A percentile compares a stretch with the other conserved stretches of the same genome.
These are phyloP conservation scores for Aspergillus kassunensis DNA, from an alignment of 495 filamentous ascomycete genomes.

Conservation along the genomic window DNA sequence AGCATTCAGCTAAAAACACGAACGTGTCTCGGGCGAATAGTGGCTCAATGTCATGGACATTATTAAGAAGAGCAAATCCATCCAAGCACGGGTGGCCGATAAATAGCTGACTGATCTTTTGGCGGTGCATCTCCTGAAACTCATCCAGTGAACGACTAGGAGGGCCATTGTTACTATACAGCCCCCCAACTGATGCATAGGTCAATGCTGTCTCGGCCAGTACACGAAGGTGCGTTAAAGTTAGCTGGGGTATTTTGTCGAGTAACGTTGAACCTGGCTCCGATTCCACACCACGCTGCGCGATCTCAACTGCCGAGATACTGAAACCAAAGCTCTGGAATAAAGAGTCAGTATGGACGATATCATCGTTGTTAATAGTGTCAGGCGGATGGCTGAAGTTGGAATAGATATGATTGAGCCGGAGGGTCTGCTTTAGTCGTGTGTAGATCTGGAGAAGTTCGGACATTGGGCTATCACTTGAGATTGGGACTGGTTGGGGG, in stretches of 20 bases:
- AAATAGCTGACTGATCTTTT: slow-evolving; percentile 77
- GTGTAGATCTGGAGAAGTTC: slow-evolving; percentile 81
- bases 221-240: slow-evolving; percentile 84
- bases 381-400: slow-evolving; percentile 42
- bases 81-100: slow-evolving; percentile 48
- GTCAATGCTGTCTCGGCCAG: slow-evolving; percentile 83
- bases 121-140: slow-evolving; percentile 63
- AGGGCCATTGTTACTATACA: slow-evolving; percentile 48
- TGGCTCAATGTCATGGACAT: slow-evolving; percentile 54
- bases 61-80: slow-evolving; percentile 35
- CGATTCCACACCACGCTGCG: slow-evolving; percentile 80
- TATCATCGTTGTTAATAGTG: slow-evolving; percentile 38
- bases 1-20: slow-evolving; percentile 75
- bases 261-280: slow-evolving; percentile 71
- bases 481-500: slow-evolving; percentile 31
- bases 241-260: slow-evolving; percentile 78
- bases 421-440: slow-evolving; percentile 73
- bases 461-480: slow-evolving; percentile 44
- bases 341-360: slow-evolving; percentile 64
- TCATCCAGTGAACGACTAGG: slow-evolving; percentile 60
- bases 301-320: slow-evolving; percentile 88
- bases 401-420: slow-evolving; percentile 61
- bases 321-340: slow-evolving; percentile 75
- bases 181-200: slow-evolving; percentile 72
- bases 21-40: slow-evolving; percentile 77